These are phyloP conservation scores for Dalbergia cochinchinensis DNA, from an alignment of 306 rosid genomes.

Conservation along the genomic window DNA sequence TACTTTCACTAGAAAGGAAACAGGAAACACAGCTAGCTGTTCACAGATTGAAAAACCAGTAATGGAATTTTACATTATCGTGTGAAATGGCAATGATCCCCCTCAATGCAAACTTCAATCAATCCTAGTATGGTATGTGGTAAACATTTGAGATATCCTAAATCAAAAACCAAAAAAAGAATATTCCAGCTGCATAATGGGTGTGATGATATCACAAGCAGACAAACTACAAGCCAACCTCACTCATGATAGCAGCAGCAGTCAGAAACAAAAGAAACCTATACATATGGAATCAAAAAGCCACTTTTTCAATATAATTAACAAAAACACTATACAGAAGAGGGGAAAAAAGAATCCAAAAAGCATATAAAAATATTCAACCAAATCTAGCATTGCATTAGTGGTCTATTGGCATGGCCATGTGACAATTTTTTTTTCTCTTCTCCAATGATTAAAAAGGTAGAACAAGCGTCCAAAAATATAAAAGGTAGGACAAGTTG, in stretches of 20 bases:
- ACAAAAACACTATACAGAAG: neutral
- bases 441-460: neutral
- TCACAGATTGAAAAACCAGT: constrained; percentile 12
- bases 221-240: constrained; percentile 1
- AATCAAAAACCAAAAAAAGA: neutral
- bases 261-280: neutral
- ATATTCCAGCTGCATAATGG: neutral
- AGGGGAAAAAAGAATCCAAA: neutral
- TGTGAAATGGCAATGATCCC: neutral
- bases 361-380: neutral
- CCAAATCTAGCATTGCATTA: neutral
- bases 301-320: constrained; percentile 16
- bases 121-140: neutral
- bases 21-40: neutral
- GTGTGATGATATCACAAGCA: constrained; percentile 32
- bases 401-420: neutral
- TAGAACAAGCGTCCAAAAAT: neutral
- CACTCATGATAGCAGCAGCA: neutral
- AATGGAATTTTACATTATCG: neutral
- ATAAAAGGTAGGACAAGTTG: neutral
- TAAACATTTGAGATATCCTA: neutral
- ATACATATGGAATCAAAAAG: constrained; percentile 7
- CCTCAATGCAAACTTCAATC: constrained; percentile 18
- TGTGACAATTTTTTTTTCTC: neutral
- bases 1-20: neutral